Evolutionary conservation across 1,284 basidiomycete species (phyloP).

Genomic region (Malassezia obtusa): DNA sequence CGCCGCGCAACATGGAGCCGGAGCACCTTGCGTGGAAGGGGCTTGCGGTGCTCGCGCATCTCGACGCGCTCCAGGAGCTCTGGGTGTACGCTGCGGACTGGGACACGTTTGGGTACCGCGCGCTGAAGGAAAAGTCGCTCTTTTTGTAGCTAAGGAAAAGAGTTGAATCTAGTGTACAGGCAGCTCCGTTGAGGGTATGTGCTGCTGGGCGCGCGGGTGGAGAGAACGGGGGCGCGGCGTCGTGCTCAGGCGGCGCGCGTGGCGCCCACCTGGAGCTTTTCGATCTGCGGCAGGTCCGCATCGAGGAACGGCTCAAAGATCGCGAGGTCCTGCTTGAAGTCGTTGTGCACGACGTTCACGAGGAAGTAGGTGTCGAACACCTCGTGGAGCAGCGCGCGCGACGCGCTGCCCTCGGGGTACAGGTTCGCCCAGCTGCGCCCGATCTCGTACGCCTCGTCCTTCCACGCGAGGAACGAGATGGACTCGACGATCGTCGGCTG

Average conservation of each 20-base stretch:
- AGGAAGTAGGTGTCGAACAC: slow-evolving; percentile 43
- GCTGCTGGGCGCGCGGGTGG: background rate
- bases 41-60: slow-evolving; percentile 79
- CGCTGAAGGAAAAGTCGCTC: slow-evolving; percentile 51
- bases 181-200: slow-evolving; percentile 18
- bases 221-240: background rate
- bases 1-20: slow-evolving; percentile 85
- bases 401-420: slow-evolving; percentile 29
- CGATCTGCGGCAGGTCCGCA: background rate
- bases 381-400: slow-evolving; percentile 29
- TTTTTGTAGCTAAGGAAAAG: slow-evolving; percentile 15
- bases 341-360: slow-evolving; percentile 39
- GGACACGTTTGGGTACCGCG: slow-evolving; percentile 55
- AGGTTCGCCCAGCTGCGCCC: slow-evolving; percentile 44
- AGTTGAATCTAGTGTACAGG: slow-evolving; percentile 19
- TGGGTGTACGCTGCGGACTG: slow-evolving; percentile 82
- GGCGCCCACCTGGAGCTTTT: background rate
- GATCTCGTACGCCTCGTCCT: slow-evolving; percentile 48
- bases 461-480: slow-evolving; percentile 47
- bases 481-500: slow-evolving; percentile 93
- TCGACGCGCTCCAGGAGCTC: slow-evolving; percentile 77
- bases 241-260: background rate
- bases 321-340: slow-evolving; percentile 39
- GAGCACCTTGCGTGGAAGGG: slow-evolving; percentile 88
- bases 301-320: slow-evolving; percentile 42